A percentile compares a stretch with the other conserved stretches of the same genome.
phyloP scores from a whole-genome alignment of 805 yeast species.

The Candida piceae region DNA sequence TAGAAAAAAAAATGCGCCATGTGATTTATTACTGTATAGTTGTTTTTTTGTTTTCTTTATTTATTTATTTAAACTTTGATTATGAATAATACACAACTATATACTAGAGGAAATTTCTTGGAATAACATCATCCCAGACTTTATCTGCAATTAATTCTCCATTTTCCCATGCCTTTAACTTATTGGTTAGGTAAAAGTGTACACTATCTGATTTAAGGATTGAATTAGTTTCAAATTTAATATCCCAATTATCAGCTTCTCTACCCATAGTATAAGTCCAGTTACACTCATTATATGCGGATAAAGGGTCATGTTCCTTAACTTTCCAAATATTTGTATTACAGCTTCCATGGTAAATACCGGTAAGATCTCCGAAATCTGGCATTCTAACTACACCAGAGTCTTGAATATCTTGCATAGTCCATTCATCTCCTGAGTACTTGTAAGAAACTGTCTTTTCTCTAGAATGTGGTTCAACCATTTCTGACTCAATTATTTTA shows the following conservation, averaged over 20 bases:
- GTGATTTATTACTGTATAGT: too few species aligned
- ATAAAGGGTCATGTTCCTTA: constrained; percentile 33
- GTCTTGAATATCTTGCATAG: constrained; percentile 30
- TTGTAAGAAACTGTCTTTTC: constrained; percentile 26
- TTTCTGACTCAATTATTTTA: constrained; percentile 25
- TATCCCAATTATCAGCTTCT: constrained; percentile 35
- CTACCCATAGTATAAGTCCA: constrained; percentile 41
- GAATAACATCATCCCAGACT: constrained; percentile 31
- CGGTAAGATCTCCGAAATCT: constrained; percentile 28
- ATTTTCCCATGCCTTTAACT: constrained; percentile 32
- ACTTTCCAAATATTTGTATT: constrained; percentile 37
- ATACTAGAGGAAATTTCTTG: constrained; percentile 31
- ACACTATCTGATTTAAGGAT: constrained; percentile 28
- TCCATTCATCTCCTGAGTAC: constrained; percentile 32
- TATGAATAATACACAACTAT: constrained; percentile 5
- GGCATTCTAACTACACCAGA: constrained; percentile 33
- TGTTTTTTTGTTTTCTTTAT: too few species aligned
- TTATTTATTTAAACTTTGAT: too few species aligned
- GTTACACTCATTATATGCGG: constrained; percentile 34
- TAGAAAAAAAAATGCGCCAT: too few species aligned
- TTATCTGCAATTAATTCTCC: constrained; percentile 29
- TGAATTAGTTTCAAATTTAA: constrained; percentile 30
- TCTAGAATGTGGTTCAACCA: constrained; percentile 23
- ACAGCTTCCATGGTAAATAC: constrained; percentile 36
- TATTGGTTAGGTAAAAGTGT: constrained; percentile 30